Evolutionary conservation across 1,139 yeast species (phyloP), one percentile per base, ranked within the genome.

Genomic region (Geotrichum fermentans): DNA sequence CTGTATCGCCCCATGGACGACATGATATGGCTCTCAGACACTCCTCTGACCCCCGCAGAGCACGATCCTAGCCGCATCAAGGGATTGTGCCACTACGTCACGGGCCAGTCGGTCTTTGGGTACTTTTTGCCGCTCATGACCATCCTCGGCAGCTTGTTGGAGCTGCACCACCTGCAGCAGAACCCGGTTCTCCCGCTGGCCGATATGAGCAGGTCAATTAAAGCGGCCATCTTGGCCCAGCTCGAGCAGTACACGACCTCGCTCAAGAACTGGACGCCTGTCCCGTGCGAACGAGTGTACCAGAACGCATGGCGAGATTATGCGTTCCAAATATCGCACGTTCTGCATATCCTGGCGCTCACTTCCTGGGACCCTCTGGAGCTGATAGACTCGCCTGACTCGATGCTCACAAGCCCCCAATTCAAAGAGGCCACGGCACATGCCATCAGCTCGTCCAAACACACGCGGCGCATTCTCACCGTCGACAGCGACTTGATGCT

Each of bases 1-100:
- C 51, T 71, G 18, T 66, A 57, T 49, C 59, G 64, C 10, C 74
- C 75, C 0, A 62, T 67, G 47, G 59, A 58, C 43, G 73, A 71
- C 37, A 58, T 54, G 2, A 46, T 62, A 3, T 72, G 74, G 73
- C 55, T 57, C 11, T 60, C 65, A 4, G 45, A 40, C 8, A 10
- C 28, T 24, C 8, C 10, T 6, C 32, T 46, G 6, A 41, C 46
- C 1, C 53, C 50, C 7, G 46, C 65, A 2, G 65, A 61, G 43
- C 49, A 53, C 42, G 63, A 60, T 30, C 59, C 61, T 2, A 45
- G 47, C n/a, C 45, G 61, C n/a, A 44, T 52, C 14, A 40, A 51
- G 22, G 63, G 63, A 10, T 40, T 52, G 7, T 50, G 51, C 33
- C 44, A 50, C 21, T 45, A 47, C 24, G 54, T 52, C 2, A 49